Evolutionary conservation across 345 rosid genomes (phyloP).

Genomic region (Boechera divaricarpa): DNA sequence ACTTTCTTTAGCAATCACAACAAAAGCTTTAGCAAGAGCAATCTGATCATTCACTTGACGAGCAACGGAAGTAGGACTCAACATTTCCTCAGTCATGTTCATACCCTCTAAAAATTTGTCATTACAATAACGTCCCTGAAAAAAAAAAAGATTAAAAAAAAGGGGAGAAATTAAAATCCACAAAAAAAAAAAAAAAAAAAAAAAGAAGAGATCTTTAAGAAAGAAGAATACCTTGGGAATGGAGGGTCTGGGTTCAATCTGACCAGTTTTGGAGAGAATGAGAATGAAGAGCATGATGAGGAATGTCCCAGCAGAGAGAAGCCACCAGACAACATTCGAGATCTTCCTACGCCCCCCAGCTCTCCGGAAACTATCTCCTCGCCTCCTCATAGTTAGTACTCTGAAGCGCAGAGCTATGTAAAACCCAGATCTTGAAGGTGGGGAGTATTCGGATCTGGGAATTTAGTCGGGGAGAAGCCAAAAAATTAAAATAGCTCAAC

Average conservation of each 20-base stretch:
- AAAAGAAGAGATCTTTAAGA: neutral
- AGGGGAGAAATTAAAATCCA: neutral
- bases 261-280: slow-evolving; percentile 58
- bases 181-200: neutral
- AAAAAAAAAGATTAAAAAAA: neutral
- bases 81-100: slow-evolving; percentile 85
- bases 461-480: neutral
- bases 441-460: neutral
- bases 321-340: slow-evolving; percentile 76
- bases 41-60: slow-evolving; percentile 92
- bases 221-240: slow-evolving; percentile 49
- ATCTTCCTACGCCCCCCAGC: slow-evolving; percentile 64
- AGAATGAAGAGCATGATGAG: slow-evolving; percentile 63
- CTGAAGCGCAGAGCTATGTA: neutral
- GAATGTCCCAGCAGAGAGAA: slow-evolving; percentile 51
- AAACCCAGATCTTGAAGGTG: neutral
- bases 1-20: slow-evolving; percentile 93
- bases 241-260: slow-evolving; percentile 64
- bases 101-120: slow-evolving; percentile 65
- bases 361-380: slow-evolving; percentile 67
- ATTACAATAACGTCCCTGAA: slow-evolving; percentile 59
- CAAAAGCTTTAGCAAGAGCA: slow-evolving; percentile 86
- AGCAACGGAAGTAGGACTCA: slow-evolving; percentile 72
- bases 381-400: slow-evolving; percentile 47
- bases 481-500: slow-evolving; percentile 1